These are phyloP conservation scores for Penicillium pancosmium DNA, from an alignment of 495 filamentous ascomycete species.

Conservation along the genomic window DNA sequence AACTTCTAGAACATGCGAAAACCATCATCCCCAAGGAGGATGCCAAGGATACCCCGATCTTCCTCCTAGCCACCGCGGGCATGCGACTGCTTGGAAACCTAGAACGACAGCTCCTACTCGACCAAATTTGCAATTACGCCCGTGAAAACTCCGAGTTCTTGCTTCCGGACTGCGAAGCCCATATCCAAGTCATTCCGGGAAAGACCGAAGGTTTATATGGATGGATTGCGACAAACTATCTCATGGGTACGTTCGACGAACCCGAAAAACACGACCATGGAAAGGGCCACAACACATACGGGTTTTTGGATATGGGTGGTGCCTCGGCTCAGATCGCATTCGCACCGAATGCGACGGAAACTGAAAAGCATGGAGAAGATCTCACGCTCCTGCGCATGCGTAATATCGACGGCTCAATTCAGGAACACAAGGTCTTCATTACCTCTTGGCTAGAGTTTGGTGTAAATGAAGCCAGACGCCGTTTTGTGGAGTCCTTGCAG, in stretches of 20 bases:
- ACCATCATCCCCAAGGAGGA: slow-evolving; percentile 78
- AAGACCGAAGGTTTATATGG: slow-evolving; percentile 97
- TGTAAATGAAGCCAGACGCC: slow-evolving; percentile 82
- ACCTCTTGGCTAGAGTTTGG: slow-evolving; percentile 97
- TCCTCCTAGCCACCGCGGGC: slow-evolving; percentile 94
- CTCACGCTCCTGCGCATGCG: slow-evolving; percentile 83
- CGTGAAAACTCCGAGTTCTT: slow-evolving; percentile 77
- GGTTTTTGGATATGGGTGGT: slow-evolving; percentile 97
- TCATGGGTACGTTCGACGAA: slow-evolving; percentile 90
- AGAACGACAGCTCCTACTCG: slow-evolving; percentile 70
- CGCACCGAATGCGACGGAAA: slow-evolving; percentile 90
- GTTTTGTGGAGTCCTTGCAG: slow-evolving; percentile 75
- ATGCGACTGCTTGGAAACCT: slow-evolving; percentile 83
- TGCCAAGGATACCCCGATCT: slow-evolving; percentile 84
- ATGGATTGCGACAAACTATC: slow-evolving; percentile 98
- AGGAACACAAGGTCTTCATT: slow-evolving; percentile 88
- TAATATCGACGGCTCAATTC: slow-evolving; percentile 70
- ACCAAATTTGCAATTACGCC: slow-evolving; percentile 83
- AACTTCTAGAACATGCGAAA: slow-evolving; percentile 81
- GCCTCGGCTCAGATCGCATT: slow-evolving; percentile 98
- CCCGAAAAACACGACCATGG: slow-evolving; percentile 74
- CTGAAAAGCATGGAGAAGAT: slow-evolving; percentile 86
- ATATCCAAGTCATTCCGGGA: slow-evolving; percentile 96
- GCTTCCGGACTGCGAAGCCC: slow-evolving; percentile 84
- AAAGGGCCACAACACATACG: slow-evolving; percentile 93